Base-by-base conservation (phyloP, 805 yeast genomes). In the Wickerhamiella azymoides region DNA sequence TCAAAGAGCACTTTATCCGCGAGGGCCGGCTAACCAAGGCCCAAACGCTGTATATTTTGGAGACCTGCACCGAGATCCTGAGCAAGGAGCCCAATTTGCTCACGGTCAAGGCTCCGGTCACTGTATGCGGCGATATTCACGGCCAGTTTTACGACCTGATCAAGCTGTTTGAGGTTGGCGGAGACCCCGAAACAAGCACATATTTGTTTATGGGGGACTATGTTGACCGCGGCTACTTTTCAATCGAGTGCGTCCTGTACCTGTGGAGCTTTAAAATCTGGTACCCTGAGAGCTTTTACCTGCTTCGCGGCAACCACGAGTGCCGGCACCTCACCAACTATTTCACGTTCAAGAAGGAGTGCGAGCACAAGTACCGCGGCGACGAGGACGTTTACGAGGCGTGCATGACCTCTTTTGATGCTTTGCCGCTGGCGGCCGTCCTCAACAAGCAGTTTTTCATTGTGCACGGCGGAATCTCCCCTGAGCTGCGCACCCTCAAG, bases 71-170 rank as follows among this genome's bases (percentile, higher is more conserved):
- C 0, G 68, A 67, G 18, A 60, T 79, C 7, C 69, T 92, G 47
- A 60, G 71, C 11, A 59, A 63, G 33, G 97, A 89, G 57, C 93
- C 95, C 5, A 89, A 83, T 55, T 59, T 89, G 54, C 66, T 89
- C 43, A 71, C 71, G 16, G 81, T 92, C 1, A 88, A 86, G 2
- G 93, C 96, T 0, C 98, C 97, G 0, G 84, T 89, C 2, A 88
- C 95, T 0, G 86, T 89, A 2, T 86, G 96, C 66, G 98, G 98
- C 47, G 97, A 89, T 63, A 73, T 88, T n/a, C 97, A 89, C 63
- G 98, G 98, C 14, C 97, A 89, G 62, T 85, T 75, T 61, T 88
- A 74, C 61, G 98, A 89, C 62, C 69, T 89, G 54, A 70, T 88
- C 75, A 86, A 88, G 62, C 66, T 89, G 38, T 84, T 89, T 58